A percentile compares a stretch with the other conserved stretches of the same genome.
Conservation (phyloP, 1,139 yeast species). For the Entelexis sorbosivorans region DNA sequence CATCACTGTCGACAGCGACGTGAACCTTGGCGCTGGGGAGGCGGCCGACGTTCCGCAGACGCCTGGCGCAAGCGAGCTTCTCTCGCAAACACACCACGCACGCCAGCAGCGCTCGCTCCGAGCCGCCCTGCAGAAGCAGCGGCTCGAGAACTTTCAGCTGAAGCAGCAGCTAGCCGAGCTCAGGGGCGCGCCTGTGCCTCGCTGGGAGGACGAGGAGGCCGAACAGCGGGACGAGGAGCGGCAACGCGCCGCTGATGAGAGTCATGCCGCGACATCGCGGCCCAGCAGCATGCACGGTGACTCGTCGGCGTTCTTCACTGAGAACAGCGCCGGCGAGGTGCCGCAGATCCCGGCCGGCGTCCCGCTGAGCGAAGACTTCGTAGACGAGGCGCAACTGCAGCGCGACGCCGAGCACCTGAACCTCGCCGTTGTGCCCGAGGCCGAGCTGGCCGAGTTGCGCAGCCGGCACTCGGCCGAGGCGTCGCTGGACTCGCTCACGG, state of each 20-base stretch:
- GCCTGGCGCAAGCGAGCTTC: slow-evolving; percentile 13
- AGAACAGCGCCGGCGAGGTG: background rate
- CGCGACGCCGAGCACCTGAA: background rate
- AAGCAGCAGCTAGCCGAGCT: slow-evolving; percentile 11
- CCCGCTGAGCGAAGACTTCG: slow-evolving; percentile 12
- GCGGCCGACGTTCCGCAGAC: slow-evolving; percentile 5
- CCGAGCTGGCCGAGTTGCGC: background rate
- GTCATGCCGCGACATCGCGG: too few species aligned
- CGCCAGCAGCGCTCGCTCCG: slow-evolving; percentile 1
- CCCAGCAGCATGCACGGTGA: background rate
- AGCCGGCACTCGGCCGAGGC: background rate
- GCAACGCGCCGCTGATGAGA: background rate
- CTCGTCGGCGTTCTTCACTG: background rate
- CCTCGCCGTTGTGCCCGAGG: background rate
- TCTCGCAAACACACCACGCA: slow-evolving; percentile 3
- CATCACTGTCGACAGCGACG: background rate
- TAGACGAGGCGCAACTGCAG: background rate
- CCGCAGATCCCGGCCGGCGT: slow-evolving; percentile 1
- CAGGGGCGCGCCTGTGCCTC: background rate
- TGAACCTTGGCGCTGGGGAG: background rate
- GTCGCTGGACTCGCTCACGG: background rate
- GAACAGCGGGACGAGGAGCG: background rate
- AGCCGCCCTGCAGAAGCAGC: slow-evolving; percentile 3
- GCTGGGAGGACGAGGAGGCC: background rate
- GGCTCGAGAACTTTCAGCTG: slow-evolving; percentile 11